A percentile compares a stretch with the other conserved stretches of the same genome.
phyloP scores from a whole-genome alignment of 345 rosid species.

The Moricandia arvensis region DNA sequence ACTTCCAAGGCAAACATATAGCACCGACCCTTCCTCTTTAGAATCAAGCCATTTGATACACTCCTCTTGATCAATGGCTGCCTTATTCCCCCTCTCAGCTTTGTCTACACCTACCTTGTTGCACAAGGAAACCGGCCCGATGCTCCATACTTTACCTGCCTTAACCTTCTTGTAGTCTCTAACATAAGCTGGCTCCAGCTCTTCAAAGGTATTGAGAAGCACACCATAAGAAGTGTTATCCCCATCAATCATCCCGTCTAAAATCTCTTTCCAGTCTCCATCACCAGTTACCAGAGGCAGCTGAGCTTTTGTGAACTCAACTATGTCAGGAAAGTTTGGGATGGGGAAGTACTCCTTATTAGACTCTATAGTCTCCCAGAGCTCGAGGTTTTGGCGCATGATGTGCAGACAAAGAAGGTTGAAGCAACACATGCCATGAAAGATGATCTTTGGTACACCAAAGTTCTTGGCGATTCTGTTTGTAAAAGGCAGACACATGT shows the following conservation, averaged over 20 bases:
- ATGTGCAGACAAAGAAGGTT: constrained; percentile 38
- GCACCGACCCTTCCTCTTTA: constrained; percentile 30
- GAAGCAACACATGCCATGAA: constrained; percentile 58
- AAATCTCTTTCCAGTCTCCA: constrained; percentile 18
- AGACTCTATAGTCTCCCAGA: constrained; percentile 22
- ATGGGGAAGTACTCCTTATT: constrained; percentile 36
- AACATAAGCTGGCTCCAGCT: constrained; percentile 40
- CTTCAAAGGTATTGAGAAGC: constrained; percentile 45
- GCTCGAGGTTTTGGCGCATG: constrained; percentile 10
- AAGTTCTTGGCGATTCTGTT: constrained; percentile 38
- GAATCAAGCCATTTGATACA: constrained; percentile 50
- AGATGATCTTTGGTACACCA: constrained; percentile 50
- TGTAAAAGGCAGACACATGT: constrained; percentile 48
- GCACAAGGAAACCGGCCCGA: constrained; percentile 48
- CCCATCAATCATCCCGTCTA: constrained; percentile 11
- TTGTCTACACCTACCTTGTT: constrained; percentile 30
- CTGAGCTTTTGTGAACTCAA: constrained; percentile 36
- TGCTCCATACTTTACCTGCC: constrained; percentile 42
- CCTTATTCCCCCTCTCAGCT: constrained; percentile 46
- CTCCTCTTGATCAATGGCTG: constrained; percentile 6
- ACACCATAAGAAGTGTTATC: constrained; percentile 41
- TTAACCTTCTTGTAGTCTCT: constrained; percentile 33
- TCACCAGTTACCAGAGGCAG: neutral
- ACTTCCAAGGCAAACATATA: constrained; percentile 57
- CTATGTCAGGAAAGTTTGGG: constrained; percentile 34